Evolutionary conservation across 345 rosid species (phyloP).

Genomic region (Dipteronia dyeriana): DNA sequence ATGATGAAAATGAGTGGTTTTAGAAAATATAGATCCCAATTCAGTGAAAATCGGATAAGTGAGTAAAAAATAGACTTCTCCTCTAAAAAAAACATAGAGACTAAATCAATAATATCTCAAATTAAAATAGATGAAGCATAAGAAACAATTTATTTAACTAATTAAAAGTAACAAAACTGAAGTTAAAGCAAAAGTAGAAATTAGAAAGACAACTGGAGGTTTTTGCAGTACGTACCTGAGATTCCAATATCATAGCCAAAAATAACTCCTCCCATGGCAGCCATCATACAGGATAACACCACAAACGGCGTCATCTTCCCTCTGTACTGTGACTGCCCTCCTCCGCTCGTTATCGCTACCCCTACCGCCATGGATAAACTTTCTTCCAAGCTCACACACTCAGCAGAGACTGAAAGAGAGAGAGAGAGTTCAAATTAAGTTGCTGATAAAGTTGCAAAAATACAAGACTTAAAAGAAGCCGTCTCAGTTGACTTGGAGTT

Average conservation of each 20-base stretch:
- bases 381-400: slow-evolving; percentile 8
- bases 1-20: too few species aligned
- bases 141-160: too few species aligned
- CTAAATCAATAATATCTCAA: too few species aligned
- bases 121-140: too few species aligned
- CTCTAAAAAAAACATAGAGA: too few species aligned
- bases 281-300: slow-evolving; percentile 72
- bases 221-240: slow-evolving; percentile 43
- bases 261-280: slow-evolving; percentile 88
- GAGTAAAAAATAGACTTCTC: too few species aligned
- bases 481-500: slow-evolving; percentile 10
- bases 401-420: background rate
- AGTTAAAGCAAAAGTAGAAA: too few species aligned
- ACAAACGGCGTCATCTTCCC: slow-evolving; percentile 66
- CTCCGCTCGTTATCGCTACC: slow-evolving; percentile 25
- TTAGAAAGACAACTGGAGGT: too few species aligned
- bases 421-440: background rate
- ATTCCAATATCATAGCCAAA: slow-evolving; percentile 90
- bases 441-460: background rate
- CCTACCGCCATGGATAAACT: slow-evolving; percentile 48
- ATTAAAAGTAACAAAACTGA: too few species aligned
- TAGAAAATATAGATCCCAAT: too few species aligned
- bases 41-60: too few species aligned
- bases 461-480: background rate
- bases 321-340: slow-evolving; percentile 28